These are phyloP conservation scores for Suillus occidentalis DNA, from an alignment of 768 basidiomycete genomes.

Conservation along the genomic window DNA sequence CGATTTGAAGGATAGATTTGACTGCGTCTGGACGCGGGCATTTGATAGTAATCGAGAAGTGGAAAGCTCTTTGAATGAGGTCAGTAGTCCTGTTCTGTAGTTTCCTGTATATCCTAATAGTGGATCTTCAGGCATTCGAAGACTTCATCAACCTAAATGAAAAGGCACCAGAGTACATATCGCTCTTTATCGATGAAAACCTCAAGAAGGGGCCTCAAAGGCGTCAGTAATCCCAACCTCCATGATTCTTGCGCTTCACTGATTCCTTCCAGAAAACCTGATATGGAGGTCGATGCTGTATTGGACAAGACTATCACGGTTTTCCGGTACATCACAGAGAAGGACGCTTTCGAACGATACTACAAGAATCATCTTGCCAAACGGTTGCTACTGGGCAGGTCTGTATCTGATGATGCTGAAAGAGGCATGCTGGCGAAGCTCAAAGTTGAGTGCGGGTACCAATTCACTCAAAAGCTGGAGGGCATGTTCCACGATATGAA, in stretches of 20 bases:
- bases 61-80: conserved; percentile 84
- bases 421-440: conserved; percentile 96
- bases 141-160: conserved; percentile 87
- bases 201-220: conserved; percentile 90
- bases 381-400: conserved; percentile 81
- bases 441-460: conserved; percentile 93
- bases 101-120: conserved; percentile 7
- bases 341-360: conserved; percentile 97
- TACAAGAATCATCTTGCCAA: conserved; percentile 97
- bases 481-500: conserved; percentile 99
- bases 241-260: conserved; percentile 10
- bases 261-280: conserved; percentile 68
- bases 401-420: conserved; percentile 96
- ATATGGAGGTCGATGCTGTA: conserved; percentile 83
- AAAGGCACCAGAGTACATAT: conserved; percentile 91
- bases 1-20: conserved; percentile 90
- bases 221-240: conserved; percentile 52
- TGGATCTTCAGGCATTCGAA: conserved; percentile 73
- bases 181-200: conserved; percentile 95
- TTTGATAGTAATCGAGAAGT: conserved; percentile 74
- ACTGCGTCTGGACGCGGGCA: conserved; percentile 66
- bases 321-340: conserved; percentile 92
- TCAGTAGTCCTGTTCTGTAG: conserved; percentile 32
- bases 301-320: conserved; percentile 96
- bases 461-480: conserved; percentile 97